Percentiles rank a stretch among this genome's conserved stretches.
These are phyloP conservation scores for Boletellus emodensis DNA, from an alignment of 768 basidiomycete species.

Conservation along the genomic window DNA sequence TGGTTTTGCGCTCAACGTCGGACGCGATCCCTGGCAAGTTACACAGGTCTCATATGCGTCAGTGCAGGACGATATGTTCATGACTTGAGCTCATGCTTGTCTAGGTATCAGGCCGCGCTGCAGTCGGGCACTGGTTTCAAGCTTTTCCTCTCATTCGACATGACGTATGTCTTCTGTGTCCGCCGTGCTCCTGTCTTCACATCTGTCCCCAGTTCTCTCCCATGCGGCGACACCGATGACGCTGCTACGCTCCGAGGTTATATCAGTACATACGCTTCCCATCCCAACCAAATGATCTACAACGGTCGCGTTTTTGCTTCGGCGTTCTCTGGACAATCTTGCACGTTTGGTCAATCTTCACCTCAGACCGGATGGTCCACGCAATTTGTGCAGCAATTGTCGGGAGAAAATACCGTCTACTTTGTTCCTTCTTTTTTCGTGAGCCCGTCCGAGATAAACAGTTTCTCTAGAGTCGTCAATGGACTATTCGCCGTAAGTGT, in stretches of 20 bases:
- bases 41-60: slow-evolving; percentile 62
- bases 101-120: slow-evolving; percentile 53
- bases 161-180: slow-evolving; percentile 47
- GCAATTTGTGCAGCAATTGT: slow-evolving; percentile 47
- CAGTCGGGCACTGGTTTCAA: slow-evolving; percentile 56
- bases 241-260: slow-evolving; percentile 49
- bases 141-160: slow-evolving; percentile 76
- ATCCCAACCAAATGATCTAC: slow-evolving; percentile 57
- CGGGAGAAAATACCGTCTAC: slow-evolving; percentile 44
- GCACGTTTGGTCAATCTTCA: slow-evolving; percentile 57
- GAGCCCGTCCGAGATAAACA: slow-evolving; percentile 44
- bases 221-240: slow-evolving; percentile 47
- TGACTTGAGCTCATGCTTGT: slow-evolving; percentile 15
- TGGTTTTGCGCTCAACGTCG: slow-evolving; percentile 70
- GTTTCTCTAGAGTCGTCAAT: slow-evolving; percentile 47
- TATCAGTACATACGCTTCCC: slow-evolving; percentile 48
- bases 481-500: slow-evolving; percentile 56
- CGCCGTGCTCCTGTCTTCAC: background rate
- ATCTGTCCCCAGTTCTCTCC: slow-evolving; percentile 41
- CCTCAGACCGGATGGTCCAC: slow-evolving; percentile 52
- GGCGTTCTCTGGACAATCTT: slow-evolving; percentile 68
- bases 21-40: slow-evolving; percentile 59
- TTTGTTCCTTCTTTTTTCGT: slow-evolving; percentile 74
- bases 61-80: slow-evolving; percentile 17
- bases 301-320: slow-evolving; percentile 53